Base-by-base conservation (phyloP, 768 basidiomycete genomes). In the Pisolithus sp. region DNA sequence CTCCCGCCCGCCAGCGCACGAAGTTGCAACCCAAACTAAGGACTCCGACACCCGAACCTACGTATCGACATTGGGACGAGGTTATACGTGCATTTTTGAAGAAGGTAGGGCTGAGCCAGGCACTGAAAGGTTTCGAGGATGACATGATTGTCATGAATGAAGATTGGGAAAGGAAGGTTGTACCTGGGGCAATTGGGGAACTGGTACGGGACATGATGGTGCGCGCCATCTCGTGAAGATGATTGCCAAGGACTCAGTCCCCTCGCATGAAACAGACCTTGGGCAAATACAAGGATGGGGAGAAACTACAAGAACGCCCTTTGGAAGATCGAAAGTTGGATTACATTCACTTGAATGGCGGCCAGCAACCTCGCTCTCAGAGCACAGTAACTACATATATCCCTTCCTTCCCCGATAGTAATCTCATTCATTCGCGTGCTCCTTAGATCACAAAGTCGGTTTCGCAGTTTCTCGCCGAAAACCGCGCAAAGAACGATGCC, bases 321-420 rank as follows among this genome's bases (percentile, higher is more conserved):
- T 63, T 89, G 10, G 83, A 86, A n/a, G 79, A 84, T 51, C 76
- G 87, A 41, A 91, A 86, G 60, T 69, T 86, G 1, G 76, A 80
- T 38, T 83, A 86, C 57, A 66, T 83, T 31, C 76, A 78, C 50
- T 62, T 74, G 28, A 68, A 73, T n/a, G 69, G 74, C 20, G 78
- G 74, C 24, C 63, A 62, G 3, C 64, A 74, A 53, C 74, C 81
- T 3, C 73, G 72, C 39, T 73, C 83, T 9, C 86, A 75, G 61
- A 75, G 78, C 40, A 76, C 79, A 50, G 88, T 89, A 58, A 67
- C n/a, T n/a, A n/a, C n/a, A 80, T 72, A 51, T 49, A 12, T 52
- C 30, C 9, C 10, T n/a, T 26, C 36, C 30, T 12, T 9, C 48
- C 20, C 30, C 18, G 23, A 0, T 7, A 34, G 21, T 48, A 17